Base-by-base conservation (phyloP, 345 rosid species). In the Conringia planisiliqua region DNA sequence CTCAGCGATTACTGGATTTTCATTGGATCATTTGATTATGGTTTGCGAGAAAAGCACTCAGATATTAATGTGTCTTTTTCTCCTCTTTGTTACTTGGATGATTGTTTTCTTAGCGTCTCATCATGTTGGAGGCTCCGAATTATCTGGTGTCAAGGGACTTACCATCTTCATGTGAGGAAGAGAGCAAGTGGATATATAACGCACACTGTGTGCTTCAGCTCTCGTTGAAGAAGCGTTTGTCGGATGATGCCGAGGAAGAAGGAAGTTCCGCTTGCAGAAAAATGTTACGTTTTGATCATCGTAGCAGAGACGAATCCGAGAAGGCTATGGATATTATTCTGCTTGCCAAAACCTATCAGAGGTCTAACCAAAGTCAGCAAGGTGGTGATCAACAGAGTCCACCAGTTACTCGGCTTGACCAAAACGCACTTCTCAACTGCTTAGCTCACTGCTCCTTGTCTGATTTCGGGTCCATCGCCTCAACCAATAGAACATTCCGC, bases 381-480 rank as follows among this genome's bases (percentile, higher is more conserved):
- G 22, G 68, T 43, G 69, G 62, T 63, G 75, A 42, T 76, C 70
- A 68, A 12, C 62, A 39, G 27, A 62, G 26, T 33, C 7, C 75
- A 43, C 65, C 75, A 1, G 36, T 76, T 54, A 66, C 76, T 6
- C 46, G 2, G 16, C 70, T 76, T 54, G 74, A 76, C 11, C 70
- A 62, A 33, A 62, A 76, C 43, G 70, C 70, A 0, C 71, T 76
- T 52, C 75, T 70, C 65, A 85, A 80, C 64, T 93, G 98, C 69
- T 87, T 88, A 20, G 76, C 85, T 44, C 81, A 40, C 65, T 88
- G 90, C 73, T 85, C 90, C 0, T 82, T 94, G 74, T 86, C 87
- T 26, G 84, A 89, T 70, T 87, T 84, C 54, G 85, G 80, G 0
- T 35, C 75, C 5, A 72, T 87, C 7, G 82, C 86, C 6, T 55